Evolutionary conservation across 352 stramenopile species (phyloP).

Genomic region (Blastocystis sp.): DNA sequence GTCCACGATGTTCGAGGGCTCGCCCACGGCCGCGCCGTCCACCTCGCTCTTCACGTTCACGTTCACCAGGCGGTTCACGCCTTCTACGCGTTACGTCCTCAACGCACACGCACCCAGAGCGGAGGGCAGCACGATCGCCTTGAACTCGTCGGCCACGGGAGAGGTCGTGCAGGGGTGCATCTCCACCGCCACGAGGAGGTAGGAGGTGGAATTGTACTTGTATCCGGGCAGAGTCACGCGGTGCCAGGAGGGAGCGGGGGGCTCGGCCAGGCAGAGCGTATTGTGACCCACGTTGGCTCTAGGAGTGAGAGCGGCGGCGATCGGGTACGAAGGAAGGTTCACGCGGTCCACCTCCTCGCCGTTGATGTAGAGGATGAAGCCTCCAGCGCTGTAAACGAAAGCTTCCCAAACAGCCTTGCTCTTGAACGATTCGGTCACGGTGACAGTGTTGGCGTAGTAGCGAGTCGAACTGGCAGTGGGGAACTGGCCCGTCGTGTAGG

Average conservation of each 20-base stretch:
- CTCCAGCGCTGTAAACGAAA: conserved; percentile 29
- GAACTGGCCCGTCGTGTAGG: conserved; percentile 36
- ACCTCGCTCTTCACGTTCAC: conserved; percentile 36
- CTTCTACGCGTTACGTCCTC: neutral
- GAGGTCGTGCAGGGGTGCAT: neutral
- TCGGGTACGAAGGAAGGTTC: conserved; percentile 46
- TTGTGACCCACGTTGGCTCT: neutral
- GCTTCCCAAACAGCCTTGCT: conserved; percentile 38
- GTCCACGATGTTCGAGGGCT: conserved; percentile 26
- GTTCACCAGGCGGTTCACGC: conserved; percentile 23
- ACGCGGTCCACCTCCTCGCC: conserved; percentile 64
- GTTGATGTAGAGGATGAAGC: conserved; percentile 72
- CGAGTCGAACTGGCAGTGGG: neutral
- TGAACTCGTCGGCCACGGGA: conserved; percentile 33
- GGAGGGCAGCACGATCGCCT: conserved; percentile 40
- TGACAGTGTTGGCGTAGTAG: conserved; percentile 4
- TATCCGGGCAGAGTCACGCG: conserved; percentile 4
- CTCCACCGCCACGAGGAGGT: conserved; percentile 35
- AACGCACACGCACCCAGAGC: neutral
- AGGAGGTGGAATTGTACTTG: neutral
- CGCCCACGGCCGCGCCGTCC: neutral
- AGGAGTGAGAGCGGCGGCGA: neutral
- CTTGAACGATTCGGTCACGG: neutral
- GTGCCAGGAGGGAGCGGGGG: neutral
- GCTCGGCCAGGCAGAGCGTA: neutral